Evolutionary conservation across 306 rosid species (phyloP).

Genomic region (Vigna reflexopilosa): DNA sequence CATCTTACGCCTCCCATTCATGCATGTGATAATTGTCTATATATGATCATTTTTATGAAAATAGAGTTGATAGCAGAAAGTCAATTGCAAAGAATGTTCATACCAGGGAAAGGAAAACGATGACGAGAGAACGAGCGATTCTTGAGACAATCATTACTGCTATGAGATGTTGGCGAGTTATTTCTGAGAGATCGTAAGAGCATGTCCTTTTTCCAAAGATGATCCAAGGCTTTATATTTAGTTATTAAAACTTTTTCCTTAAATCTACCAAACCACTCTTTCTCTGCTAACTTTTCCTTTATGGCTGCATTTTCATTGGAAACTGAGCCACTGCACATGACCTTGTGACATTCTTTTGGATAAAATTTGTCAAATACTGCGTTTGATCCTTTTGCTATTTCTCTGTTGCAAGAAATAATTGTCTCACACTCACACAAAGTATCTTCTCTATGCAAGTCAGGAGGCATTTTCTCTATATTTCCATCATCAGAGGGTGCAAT

Average conservation of each 20-base stretch:
- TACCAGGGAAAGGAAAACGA: conserved; percentile 47
- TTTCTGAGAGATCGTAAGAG: not conserved
- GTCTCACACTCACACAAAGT: conserved; percentile 42
- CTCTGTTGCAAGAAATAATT: conserved; percentile 66
- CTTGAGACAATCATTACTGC: not conserved
- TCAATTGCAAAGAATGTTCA: not conserved
- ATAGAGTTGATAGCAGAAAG: not conserved
- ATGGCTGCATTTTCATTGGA: conserved; percentile 34
- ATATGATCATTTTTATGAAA: too few species aligned
- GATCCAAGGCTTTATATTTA: not conserved
- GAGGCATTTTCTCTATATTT: conserved; percentile 48
- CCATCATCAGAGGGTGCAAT: too few species aligned
- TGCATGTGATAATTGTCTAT: too few species aligned
- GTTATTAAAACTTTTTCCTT: not conserved
- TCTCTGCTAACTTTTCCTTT: conserved; percentile 60
- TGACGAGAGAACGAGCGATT: not conserved
- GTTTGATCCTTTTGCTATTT: conserved; percentile 53
- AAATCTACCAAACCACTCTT: conserved; percentile 59
- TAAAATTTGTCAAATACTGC: conserved; percentile 56
- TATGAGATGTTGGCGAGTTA: too few species aligned
- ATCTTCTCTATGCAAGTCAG: conserved; percentile 6
- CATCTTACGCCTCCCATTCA: too few species aligned
- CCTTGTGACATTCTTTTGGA: conserved; percentile 45
- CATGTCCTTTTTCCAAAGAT: not conserved
- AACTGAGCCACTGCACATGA: conserved; percentile 33